phyloP scores from a whole-genome alignment of 2,329 filamentous ascomycete species.

The Alternaria incomplexa region DNA sequence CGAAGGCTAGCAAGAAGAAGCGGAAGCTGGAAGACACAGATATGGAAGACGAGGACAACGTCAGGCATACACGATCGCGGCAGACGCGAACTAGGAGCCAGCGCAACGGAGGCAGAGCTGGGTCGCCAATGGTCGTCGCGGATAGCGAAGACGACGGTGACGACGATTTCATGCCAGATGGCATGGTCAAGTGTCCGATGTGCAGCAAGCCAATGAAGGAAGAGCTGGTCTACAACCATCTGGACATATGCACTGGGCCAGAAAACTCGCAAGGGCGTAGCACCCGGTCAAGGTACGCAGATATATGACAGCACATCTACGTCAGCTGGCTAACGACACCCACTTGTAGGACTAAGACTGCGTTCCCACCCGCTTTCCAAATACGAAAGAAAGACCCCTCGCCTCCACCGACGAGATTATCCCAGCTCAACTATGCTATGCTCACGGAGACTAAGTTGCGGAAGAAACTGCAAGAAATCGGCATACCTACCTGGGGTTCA shows the following conservation, averaged over 20 bases:
- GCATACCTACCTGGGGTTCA: constrained; percentile 73
- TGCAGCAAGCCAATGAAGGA: constrained; percentile 82
- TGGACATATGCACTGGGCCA: constrained; percentile 69
- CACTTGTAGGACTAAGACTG: constrained; percentile 24
- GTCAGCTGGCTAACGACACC: constrained; percentile 10
- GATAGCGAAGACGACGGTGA: constrained; percentile 50
- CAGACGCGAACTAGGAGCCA: constrained; percentile 49
- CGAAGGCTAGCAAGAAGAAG: constrained; percentile 48
- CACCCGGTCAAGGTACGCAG: constrained; percentile 40
- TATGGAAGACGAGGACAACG: constrained; percentile 49
- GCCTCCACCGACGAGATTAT: constrained; percentile 57
- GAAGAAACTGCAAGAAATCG: constrained; percentile 81
- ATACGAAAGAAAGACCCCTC: constrained; percentile 47
- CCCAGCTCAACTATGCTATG: constrained; percentile 84
- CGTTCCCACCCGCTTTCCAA: constrained; percentile 30
- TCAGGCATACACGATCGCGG: constrained; percentile 43
- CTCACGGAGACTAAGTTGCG: constrained; percentile 79
- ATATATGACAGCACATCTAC: not conserved
- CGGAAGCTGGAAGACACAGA: constrained; percentile 59
- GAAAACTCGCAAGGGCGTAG: constrained; percentile 34
- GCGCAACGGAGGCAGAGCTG: constrained; percentile 34
- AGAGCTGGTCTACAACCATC: constrained; percentile 76
- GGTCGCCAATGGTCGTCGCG: constrained; percentile 44
- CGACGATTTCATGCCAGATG: constrained; percentile 63
- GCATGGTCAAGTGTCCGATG: constrained; percentile 82